Percentiles rank a stretch among this genome's conserved stretches.
Conservation (phyloP, 78 protist species). For the Blattamonas nauphoetae region DNA sequence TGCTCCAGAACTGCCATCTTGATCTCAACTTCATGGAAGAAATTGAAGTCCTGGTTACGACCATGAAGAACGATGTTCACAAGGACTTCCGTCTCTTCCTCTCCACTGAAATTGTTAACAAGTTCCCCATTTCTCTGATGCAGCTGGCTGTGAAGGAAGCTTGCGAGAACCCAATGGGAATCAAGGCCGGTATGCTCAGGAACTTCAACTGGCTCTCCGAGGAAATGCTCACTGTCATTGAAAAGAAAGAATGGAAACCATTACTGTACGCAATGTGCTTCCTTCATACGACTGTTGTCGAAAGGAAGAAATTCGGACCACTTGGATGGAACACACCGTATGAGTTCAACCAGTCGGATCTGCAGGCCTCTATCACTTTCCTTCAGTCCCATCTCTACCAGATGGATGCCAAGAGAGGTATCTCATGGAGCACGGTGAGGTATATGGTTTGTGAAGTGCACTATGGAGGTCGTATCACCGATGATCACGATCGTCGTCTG, state of each 20-base stretch:
- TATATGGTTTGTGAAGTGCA: constrained; percentile 76
- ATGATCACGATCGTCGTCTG: constrained; percentile 56
- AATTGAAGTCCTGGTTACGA: constrained; percentile 23
- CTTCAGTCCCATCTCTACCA: constrained; percentile 59
- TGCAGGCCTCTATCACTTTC: constrained; percentile 51
- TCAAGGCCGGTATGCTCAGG: constrained; percentile 56
- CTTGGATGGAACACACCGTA: constrained; percentile 76
- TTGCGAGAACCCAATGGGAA: constrained; percentile 73
- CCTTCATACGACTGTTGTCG: constrained; percentile 68
- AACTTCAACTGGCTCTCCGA: constrained; percentile 50
- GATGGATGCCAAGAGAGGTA: constrained; percentile 35
- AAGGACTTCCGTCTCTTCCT: constrained; percentile 59
- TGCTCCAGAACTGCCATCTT: constrained; percentile 78
- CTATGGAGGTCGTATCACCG: constrained; percentile 86
- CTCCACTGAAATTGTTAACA: constrained; percentile 55
- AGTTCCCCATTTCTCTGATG: constrained; percentile 71
- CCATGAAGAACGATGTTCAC: neutral
- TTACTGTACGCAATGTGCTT: constrained; percentile 58
- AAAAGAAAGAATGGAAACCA: constrained; percentile 46
- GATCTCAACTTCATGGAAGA: constrained; percentile 54
- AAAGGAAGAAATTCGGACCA: constrained; percentile 77
- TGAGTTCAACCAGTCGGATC: constrained; percentile 80
- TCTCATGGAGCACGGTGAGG: constrained; percentile 60
- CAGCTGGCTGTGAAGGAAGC: constrained; percentile 73
- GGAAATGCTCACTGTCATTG: constrained; percentile 49